Evolutionary conservation across 1,284 basidiomycete genomes (phyloP).

Genomic region (Cutaneotrichosporon sp.): DNA sequence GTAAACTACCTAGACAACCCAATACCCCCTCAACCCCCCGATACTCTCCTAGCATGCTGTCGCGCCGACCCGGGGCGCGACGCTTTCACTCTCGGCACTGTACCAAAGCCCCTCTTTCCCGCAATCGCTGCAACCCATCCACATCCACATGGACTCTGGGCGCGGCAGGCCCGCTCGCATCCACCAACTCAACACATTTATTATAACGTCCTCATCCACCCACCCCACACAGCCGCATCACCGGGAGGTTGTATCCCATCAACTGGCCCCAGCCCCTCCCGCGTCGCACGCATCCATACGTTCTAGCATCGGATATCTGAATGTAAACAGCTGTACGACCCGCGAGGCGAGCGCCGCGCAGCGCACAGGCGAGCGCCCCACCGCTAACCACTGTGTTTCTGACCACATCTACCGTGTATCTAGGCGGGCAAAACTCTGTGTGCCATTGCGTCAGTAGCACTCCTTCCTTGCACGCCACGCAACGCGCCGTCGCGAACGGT

Average conservation of each 20-base stretch:
- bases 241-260: constrained; percentile 3
- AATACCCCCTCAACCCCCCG: neutral
- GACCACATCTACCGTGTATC: no score
- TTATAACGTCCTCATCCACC: neutral
- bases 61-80: no score
- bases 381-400: no score
- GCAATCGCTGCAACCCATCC: no score
- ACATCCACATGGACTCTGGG: neutral
- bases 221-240: neutral
- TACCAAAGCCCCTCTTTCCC: no score
- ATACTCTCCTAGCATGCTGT: neutral
- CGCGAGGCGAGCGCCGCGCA: no score
- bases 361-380: no score
- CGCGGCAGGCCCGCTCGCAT: constrained; percentile 3
- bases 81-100: neutral
- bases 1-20: constrained; percentile 5
- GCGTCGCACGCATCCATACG: constrained; percentile 8
- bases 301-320: constrained; percentile 17
- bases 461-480: no score
- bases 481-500: no score
- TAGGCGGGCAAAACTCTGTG: no score
- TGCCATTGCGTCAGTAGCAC: no score
- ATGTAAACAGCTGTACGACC: constrained; percentile 16
- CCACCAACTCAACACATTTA: neutral
- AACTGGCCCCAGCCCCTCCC: constrained; percentile 1